phyloP scores from a whole-genome alignment of 2,329 filamentous ascomycete species.

The Sarocladium brachiariae region DNA sequence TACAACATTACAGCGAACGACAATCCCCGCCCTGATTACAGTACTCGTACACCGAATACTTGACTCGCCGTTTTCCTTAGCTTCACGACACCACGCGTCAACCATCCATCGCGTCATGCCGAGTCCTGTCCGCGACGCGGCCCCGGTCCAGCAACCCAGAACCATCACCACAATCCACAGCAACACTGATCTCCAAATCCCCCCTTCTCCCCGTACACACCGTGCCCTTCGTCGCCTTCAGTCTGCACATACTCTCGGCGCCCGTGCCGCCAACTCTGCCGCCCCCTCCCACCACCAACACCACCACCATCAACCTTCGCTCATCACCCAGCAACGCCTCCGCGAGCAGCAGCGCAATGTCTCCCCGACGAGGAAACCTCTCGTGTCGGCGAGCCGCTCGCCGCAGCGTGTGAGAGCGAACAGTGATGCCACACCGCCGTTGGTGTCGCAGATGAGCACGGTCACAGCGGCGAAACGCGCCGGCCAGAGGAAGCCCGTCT shows the following conservation, averaged over 20 bases:
- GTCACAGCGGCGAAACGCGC: constrained; percentile 28
- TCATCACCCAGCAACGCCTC: constrained; percentile 55
- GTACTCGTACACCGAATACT: too few relatives aligned
- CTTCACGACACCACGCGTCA: too few relatives aligned
- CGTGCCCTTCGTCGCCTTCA: constrained; percentile 66
- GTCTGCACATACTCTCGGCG: constrained; percentile 63
- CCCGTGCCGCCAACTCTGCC: constrained; percentile 33
- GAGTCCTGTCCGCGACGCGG: constrained; percentile 10
- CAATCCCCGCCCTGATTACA: too few relatives aligned
- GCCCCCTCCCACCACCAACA: not conserved
- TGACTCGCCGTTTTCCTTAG: too few relatives aligned
- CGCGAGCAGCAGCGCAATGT: constrained; percentile 35
- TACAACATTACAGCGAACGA: too few relatives aligned
- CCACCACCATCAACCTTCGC: constrained; percentile 34
- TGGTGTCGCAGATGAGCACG: constrained; percentile 30
- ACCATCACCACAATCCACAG: constrained; percentile 13
- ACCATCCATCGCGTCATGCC: constrained; percentile 9
- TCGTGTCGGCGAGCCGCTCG: constrained; percentile 24
- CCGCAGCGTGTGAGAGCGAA: constrained; percentile 60
- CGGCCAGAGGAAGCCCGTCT: constrained; percentile 36
- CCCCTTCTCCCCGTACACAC: constrained; percentile 57
- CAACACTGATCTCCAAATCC: constrained; percentile 42
- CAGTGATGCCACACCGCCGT: constrained; percentile 55
- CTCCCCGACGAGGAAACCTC: constrained; percentile 21
- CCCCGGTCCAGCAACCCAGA: not conserved